Evolutionary conservation across 2,329 filamentous ascomycete genomes (phyloP).

Genomic region (Sporothrix luriei): DNA sequence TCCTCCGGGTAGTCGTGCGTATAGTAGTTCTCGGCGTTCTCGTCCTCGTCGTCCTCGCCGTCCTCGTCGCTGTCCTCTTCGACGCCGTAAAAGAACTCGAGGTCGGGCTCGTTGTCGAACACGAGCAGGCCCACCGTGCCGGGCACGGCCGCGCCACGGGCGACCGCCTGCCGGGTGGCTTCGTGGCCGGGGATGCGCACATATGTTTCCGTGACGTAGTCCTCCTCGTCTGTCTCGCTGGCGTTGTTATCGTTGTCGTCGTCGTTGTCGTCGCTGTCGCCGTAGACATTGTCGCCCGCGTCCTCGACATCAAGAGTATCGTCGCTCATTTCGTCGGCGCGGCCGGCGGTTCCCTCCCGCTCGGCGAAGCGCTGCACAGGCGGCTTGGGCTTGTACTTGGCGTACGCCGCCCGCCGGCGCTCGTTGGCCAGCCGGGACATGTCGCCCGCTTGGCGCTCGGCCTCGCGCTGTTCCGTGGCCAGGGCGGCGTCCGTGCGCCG

Average conservation of each 20-base stretch:
- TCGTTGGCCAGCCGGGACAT: conserved; percentile 31
- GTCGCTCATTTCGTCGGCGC: conserved; percentile 44
- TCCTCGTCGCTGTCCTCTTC: conserved; percentile 66
- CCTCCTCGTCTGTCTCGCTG: conserved; percentile 53
- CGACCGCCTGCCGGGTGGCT: conserved; percentile 45
- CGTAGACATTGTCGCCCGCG: conserved; percentile 36
- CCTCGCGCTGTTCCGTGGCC: not conserved
- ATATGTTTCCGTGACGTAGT: conserved; percentile 68
- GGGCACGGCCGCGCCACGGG: conserved; percentile 44
- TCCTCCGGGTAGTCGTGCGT: conserved; percentile 80
- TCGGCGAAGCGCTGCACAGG: conserved; percentile 33
- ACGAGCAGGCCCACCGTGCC: conserved; percentile 60
- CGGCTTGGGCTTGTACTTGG: conserved; percentile 34
- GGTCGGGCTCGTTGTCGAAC: conserved; percentile 61
- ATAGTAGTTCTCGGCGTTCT: conserved; percentile 77
- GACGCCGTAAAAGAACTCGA: conserved; percentile 61
- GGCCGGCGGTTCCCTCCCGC: conserved; percentile 21
- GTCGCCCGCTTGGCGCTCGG: conserved; percentile 19
- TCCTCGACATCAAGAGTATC: conserved; percentile 32
- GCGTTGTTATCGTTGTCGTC: conserved; percentile 47
- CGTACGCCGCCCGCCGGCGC: conserved; percentile 32
- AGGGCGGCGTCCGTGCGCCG: not conserved
- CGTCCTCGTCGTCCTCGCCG: conserved; percentile 64
- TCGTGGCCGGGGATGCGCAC: conserved; percentile 57
- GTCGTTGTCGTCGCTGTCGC: conserved; percentile 40